A percentile compares a stretch with the other conserved stretches of the same genome.
These are phyloP conservation scores for Pseudoscleropodium purum DNA, from an alignment of 225 moss, liverwort and hornwort genomes.

Conservation along the genomic window DNA sequence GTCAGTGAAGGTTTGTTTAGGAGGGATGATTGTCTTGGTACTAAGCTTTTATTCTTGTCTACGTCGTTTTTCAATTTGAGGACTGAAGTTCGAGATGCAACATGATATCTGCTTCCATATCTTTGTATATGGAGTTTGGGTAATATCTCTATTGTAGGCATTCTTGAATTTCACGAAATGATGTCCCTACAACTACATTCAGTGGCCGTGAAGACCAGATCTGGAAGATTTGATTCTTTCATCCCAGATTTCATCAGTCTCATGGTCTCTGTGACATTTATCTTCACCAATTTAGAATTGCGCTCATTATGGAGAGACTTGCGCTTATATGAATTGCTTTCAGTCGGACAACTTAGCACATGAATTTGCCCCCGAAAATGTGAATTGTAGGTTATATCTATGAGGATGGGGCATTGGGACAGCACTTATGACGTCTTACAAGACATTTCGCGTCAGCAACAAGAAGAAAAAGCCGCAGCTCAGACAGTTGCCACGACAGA, in stretches of 20 bases:
- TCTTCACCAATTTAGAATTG: not conserved
- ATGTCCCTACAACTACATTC: slow-evolving; percentile 27
- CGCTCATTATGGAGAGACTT: not conserved
- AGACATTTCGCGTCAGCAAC: slow-evolving; percentile 18
- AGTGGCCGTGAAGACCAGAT: slow-evolving; percentile 18
- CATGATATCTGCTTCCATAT: slow-evolving; percentile 22
- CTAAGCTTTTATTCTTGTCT: not conserved
- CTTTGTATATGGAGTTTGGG: not conserved
- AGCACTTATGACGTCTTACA: slow-evolving; percentile 58
- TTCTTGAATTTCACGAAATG: slow-evolving; percentile 17
- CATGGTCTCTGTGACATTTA: slow-evolving; percentile 31
- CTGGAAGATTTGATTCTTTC: slow-evolving; percentile 14
- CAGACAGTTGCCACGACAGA: slow-evolving; percentile 26
- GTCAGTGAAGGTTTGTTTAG: not conserved
- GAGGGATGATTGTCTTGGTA: not conserved
- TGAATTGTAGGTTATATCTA: slow-evolving; percentile 59
- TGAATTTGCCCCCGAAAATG: not conserved
- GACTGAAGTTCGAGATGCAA: slow-evolving; percentile 20
- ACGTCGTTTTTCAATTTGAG: not conserved
- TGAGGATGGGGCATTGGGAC: slow-evolving; percentile 82
- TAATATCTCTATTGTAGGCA: slow-evolving; percentile 22
- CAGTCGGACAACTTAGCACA: not conserved
- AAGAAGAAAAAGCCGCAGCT: slow-evolving; percentile 9
- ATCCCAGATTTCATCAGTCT: slow-evolving; percentile 22
- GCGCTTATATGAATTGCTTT: not conserved